Base-by-base conservation (phyloP, 176 grass and related monocot species). In the Triticum monococcum region DNA sequence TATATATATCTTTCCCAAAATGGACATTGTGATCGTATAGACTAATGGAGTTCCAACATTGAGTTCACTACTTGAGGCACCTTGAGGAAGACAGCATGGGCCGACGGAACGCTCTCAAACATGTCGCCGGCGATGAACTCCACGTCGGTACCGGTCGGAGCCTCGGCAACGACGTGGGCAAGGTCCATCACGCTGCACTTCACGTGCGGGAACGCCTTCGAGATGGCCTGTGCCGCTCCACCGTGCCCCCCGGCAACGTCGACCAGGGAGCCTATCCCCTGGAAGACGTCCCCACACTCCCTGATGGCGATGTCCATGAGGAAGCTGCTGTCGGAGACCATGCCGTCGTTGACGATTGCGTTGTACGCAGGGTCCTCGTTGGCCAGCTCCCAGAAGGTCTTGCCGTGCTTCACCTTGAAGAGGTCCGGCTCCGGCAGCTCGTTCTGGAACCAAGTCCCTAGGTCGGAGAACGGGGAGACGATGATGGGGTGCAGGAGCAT, bases 161-260 rank as follows among this genome's bases (percentile, higher is more conserved):
- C 66, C 2, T 41, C 4, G 23, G 65, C 86, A n/a, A 91, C 72
- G 16, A 93, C 91, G 1, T 89, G 88, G 5, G 78, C 80, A 35
- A 92, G 81, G 24, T 95, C 91, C 24, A 92, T n/a, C 9, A 93
- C 86, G 14, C 26, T 89, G 40, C 78, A 91, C 36, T 89, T 64
- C 11, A 95, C 24, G 0, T 83, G 25, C 4, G 84, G 88, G 63
- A 91, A 95, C 4, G 83, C 86, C 25, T 72, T 86, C 0, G 84
- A 32, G n/a, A 93, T 88, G 22, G 83, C 69, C 18, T 14, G 63
- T 8, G 89, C 79, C 2, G 79, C 66, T 0, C 24, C 12, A 0
- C 90, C 90, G 1, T 14, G 66, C 2, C 90, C 86, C 5, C 93
- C 93, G 16, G 54, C 93, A 23, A 92, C 88, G 78, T 95, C 93